Evolutionary conservation across 2,329 filamentous ascomycete species (phyloP), one percentile per base, ranked within the genome.

Genomic region (Alternaria brassicae): DNA sequence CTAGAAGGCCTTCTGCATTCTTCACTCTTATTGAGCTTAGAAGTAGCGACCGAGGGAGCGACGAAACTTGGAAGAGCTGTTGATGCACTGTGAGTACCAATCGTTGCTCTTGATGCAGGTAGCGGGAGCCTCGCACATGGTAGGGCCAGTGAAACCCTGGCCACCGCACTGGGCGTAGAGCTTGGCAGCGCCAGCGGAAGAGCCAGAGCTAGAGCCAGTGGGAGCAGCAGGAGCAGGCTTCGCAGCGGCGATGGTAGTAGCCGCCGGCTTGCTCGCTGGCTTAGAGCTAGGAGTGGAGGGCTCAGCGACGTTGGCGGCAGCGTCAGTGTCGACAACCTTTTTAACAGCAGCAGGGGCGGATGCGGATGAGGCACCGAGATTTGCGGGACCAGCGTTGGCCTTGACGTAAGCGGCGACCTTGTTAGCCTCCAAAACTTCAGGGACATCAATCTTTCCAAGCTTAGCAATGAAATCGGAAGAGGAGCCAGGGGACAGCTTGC

Each of bases 11-110:
- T 4, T 25, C 13, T 4, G 4, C 5, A 3, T 39, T 1, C 0
- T 28, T 3, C 1, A 13, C 3, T 5, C 3, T 1, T 3, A 5
- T 4, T 15, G 7, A 6, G n/a, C n/a, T 28, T 21, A 50, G 5
- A 39, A 50, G 48, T 39, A 39, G 34, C 48, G 50, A 27, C 44
- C 34, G 2, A 58, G 25, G 2, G 53, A 48, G 23, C 58, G 58
- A 23, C 58, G 60, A 36, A 62, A 62, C 51, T 62, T 62, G 45
- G 60, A 53, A 34, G 60, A 62, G 40, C 32, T 53, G 30, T 53
- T 42, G 30, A 62, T 55, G 62, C 80, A 81, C 70, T 82, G 80
- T 23, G 61, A 75, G 69, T 82, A 81, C 66, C 78, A 82, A 0
- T 70, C 65, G 67, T 81, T 81, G 25, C 50, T 60, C 4, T 64